Percentiles rank a stretch among this genome's conserved stretches.
These are phyloP conservation scores for Microbotryomycetes sp. DNA, from an alignment of 1,284 basidiomycete species.

Conservation along the genomic window DNA sequence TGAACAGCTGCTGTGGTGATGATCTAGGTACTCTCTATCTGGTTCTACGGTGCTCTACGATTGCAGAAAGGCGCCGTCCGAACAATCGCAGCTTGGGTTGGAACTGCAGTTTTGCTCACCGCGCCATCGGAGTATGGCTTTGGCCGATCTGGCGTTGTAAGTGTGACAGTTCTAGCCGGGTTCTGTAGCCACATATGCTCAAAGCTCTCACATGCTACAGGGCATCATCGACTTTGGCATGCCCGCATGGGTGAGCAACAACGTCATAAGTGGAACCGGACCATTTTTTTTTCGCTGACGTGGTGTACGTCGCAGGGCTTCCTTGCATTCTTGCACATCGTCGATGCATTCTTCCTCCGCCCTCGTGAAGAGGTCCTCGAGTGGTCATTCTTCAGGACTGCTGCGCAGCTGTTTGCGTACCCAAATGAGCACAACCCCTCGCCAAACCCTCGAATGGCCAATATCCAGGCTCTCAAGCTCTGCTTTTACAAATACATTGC, in stretches of 20 bases:
- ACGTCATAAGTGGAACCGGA: not conserved
- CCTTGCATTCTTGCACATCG: not conserved
- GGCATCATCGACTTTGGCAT: conserved; percentile 1
- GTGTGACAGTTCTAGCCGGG: too few species aligned
- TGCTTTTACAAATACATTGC: conserved; percentile 1
- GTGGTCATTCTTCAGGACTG: not conserved
- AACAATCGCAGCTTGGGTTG: not conserved
- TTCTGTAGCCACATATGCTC: too few species aligned
- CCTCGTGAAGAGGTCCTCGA: not conserved
- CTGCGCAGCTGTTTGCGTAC: conserved; percentile 1
- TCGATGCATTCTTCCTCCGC: conserved; percentile 3
- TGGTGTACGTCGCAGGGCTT: not conserved
- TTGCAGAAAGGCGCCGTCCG: not conserved
- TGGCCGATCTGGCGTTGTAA: not conserved
- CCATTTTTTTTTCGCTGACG: not conserved
- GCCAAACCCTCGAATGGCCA: conserved; percentile 1
- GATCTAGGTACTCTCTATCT: not conserved
- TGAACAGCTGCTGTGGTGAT: too few species aligned
- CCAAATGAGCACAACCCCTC: conserved; percentile 1
- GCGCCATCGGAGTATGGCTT: not conserved
- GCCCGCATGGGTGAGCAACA: not conserved
- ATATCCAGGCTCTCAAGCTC: not conserved
- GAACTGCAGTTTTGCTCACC: not conserved
- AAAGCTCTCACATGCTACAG: too few species aligned
- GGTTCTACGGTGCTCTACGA: not conserved